Evolutionary conservation across 805 yeast species (phyloP).

Genomic region (Kuraishia piskuri): DNA sequence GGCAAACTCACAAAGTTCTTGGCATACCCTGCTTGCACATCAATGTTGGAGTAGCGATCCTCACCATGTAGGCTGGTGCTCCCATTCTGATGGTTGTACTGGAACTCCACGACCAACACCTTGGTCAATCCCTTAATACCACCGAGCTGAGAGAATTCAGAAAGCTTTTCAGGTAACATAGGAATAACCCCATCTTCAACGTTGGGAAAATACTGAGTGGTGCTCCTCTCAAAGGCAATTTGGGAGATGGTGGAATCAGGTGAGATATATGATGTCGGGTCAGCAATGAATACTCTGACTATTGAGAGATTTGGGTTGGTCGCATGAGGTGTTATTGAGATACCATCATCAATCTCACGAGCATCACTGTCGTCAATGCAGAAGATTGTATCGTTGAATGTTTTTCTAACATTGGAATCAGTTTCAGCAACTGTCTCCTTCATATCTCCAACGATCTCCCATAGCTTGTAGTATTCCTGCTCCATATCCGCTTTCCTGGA

Average conservation of each 20-base stretch:
- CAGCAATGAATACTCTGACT: slow-evolving; percentile 68
- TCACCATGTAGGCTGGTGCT: background rate
- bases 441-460: background rate
- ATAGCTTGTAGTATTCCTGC: slow-evolving; percentile 25
- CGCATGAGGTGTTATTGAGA: slow-evolving; percentile 40
- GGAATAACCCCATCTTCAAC: slow-evolving; percentile 39
- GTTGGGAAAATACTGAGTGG: slow-evolving; percentile 64
- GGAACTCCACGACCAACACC: background rate
- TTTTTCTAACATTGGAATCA: slow-evolving; percentile 21
- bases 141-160: slow-evolving; percentile 29
- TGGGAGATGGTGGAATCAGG: slow-evolving; percentile 30
- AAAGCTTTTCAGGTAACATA: slow-evolving; percentile 60
- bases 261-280: slow-evolving; percentile 64
- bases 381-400: slow-evolving; percentile 46
- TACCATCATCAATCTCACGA: slow-evolving; percentile 90
- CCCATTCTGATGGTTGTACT: background rate
- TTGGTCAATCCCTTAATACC: background rate
- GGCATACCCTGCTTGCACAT: slow-evolving; percentile 32
- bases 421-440: background rate
- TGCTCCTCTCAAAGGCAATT: slow-evolving; percentile 51
- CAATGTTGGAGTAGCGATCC: slow-evolving; percentile 25
- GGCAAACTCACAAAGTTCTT: slow-evolving; percentile 44
- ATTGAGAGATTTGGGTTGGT: background rate
- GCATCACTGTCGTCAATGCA: slow-evolving; percentile 81
- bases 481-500: slow-evolving; percentile 35